These are phyloP conservation scores for Paramyrothecium roridum DNA, from an alignment of 2,329 filamentous ascomycete species.

Conservation along the genomic window DNA sequence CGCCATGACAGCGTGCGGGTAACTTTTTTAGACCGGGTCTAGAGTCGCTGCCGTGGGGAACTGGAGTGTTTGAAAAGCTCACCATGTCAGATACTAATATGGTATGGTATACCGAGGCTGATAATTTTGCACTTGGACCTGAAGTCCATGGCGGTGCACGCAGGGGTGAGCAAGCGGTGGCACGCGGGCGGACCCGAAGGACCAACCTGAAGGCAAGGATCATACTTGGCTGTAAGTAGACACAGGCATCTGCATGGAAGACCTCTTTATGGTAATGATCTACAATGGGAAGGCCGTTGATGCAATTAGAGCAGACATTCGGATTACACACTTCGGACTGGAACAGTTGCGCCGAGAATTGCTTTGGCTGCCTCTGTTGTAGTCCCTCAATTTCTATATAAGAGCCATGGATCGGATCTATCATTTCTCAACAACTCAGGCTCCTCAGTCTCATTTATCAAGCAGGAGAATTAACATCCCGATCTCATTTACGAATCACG, in stretches of 20 bases:
- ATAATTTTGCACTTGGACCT: background rate
- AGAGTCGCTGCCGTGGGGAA: background rate
- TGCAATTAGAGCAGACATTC: background rate
- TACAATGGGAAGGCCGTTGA: background rate
- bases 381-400: background rate
- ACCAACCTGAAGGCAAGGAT: background rate
- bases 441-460: background rate
- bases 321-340: too few species aligned
- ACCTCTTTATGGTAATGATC: background rate
- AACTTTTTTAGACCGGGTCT: background rate
- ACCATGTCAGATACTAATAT: background rate
- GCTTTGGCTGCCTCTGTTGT: background rate
- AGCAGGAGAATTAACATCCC: background rate
- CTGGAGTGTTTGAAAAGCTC: background rate
- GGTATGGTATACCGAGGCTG: background rate
- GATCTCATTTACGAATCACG: background rate
- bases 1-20: background rate
- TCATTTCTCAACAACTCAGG: background rate
- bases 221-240: background rate
- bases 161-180: background rate
- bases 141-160: background rate
- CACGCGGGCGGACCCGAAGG: background rate
- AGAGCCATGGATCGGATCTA: background rate
- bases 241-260: background rate
- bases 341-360: background rate